These are phyloP conservation scores for Nasturtium officinale DNA, from an alignment of 345 rosid genomes.

Conservation along the genomic window DNA sequence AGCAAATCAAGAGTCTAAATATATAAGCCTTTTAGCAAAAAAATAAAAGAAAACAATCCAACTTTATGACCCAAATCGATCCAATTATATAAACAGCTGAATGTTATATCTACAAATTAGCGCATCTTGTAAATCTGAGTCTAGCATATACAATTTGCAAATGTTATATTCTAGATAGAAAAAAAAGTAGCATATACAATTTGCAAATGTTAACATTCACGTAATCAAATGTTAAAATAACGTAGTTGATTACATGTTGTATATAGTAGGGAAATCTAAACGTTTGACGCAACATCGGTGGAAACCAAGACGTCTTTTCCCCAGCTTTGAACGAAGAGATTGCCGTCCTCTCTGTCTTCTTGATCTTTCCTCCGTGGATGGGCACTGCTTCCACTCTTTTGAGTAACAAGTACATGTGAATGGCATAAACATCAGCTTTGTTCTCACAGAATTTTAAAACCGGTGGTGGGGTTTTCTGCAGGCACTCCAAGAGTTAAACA, in stretches of 20 bases:
- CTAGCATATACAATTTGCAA: neutral
- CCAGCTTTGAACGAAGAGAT: conserved; percentile 83
- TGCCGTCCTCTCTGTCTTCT: conserved; percentile 88
- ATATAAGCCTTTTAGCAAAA: too few species aligned
- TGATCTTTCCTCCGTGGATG: conserved; percentile 91
- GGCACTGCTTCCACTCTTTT: conserved; percentile 97
- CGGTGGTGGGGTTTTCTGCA: conserved; percentile 95
- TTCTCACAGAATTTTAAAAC: conserved; percentile 92
- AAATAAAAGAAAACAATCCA: too few species aligned
- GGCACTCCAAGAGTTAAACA: conserved; percentile 89
- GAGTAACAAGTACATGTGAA: conserved; percentile 82
- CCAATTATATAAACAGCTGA: neutral
- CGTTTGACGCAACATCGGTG: conserved; percentile 92
- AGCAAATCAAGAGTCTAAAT: neutral
- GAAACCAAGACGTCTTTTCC: conserved; percentile 86
- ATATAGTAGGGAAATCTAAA: conserved; percentile 89
- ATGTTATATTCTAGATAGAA: too few species aligned
- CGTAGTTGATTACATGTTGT: conserved; percentile 88
- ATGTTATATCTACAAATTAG: neutral
- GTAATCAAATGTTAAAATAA: too few species aligned
- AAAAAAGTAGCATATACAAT: too few species aligned
- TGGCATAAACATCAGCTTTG: conserved; percentile 92
- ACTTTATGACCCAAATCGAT: neutral
- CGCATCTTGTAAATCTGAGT: neutral
- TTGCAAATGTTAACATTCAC: too few species aligned